Conservation (phyloP, 2,329 filamentous ascomycete species). For the Cladosporium sp. region DNA sequence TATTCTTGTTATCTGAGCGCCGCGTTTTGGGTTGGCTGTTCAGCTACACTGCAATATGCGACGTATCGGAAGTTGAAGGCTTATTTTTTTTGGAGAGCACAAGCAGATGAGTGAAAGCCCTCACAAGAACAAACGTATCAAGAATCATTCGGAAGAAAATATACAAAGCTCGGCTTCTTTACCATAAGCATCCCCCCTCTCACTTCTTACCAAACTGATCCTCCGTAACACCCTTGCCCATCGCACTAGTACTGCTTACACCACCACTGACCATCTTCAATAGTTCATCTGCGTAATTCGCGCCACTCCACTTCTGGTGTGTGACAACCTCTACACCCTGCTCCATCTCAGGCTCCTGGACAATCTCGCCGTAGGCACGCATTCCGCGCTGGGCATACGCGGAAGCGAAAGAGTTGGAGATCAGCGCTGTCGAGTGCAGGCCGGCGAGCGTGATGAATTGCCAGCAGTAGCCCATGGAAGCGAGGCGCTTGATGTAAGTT, state of each 20-base stretch:
- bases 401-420: constrained; percentile 83
- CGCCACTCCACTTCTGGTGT: constrained; percentile 98
- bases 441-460: constrained; percentile 99
- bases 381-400: constrained; percentile 83
- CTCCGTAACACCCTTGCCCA: constrained; percentile 97
- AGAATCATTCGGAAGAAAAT: neutral
- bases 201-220: constrained; percentile 69
- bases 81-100: neutral
- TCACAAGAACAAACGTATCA: neutral
- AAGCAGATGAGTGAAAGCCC: neutral
- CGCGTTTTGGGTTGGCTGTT: neutral
- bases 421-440: constrained; percentile 91
- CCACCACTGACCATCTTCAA: constrained; percentile 97
- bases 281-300: constrained; percentile 90
- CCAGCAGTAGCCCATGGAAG: constrained; percentile 92
- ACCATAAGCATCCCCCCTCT: neutral
- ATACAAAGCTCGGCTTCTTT: neutral
- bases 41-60: neutral
- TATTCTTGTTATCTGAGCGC: neutral
- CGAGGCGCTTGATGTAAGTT: constrained; percentile 93
- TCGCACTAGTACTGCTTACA: constrained; percentile 86
- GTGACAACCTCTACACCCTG: constrained; percentile 89
- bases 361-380: constrained; percentile 94
- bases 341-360: constrained; percentile 97
- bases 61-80: neutral